Evolutionary conservation across 2,329 filamentous ascomycete species (phyloP).

Genomic region (Verticillium tricorpus): DNA sequence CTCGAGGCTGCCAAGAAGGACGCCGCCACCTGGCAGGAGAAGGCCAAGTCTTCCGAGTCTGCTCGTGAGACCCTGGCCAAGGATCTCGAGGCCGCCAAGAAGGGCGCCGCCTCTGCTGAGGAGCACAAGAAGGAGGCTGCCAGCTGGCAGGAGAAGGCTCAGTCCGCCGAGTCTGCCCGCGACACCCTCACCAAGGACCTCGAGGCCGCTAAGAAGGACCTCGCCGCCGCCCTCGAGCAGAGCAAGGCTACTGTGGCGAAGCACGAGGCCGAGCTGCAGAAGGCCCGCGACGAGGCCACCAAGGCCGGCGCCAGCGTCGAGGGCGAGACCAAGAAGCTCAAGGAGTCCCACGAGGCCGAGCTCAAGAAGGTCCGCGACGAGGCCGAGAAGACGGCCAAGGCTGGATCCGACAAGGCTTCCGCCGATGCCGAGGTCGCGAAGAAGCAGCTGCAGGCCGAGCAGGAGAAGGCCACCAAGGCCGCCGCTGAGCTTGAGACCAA

Average conservation of each 20-base stretch:
- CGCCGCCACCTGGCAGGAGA: conserved; percentile 17
- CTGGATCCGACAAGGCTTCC: conserved; percentile 4
- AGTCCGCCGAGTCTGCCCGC: conserved; percentile 14
- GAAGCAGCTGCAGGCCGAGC: conserved; percentile 13
- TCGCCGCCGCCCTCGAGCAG: conserved; percentile 16
- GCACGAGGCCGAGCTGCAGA: conserved; percentile 5
- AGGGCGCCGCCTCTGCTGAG: conserved; percentile 16
- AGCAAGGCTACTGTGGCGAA: conserved; percentile 15
- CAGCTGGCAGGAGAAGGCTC: conserved; percentile 16
- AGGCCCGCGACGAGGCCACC: conserved; percentile 14
- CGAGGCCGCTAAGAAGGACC: conserved; percentile 16
- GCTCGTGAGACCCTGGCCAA: conserved; percentile 21
- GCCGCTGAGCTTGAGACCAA: background rate
- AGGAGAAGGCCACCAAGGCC: conserved; percentile 8
- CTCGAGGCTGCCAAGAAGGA: conserved; percentile 24
- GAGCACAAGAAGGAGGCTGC: conserved; percentile 22
- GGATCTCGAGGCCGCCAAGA: conserved; percentile 20
- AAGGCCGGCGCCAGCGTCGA: conserved; percentile 9
- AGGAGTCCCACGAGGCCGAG: conserved; percentile 5
- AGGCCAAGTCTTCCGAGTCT: conserved; percentile 16
- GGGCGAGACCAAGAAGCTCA: conserved; percentile 6
- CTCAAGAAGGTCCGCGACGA: conserved; percentile 15
- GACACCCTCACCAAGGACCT: conserved; percentile 9
- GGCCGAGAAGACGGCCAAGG: conserved; percentile 10
- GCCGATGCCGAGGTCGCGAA: conserved; percentile 10